Evolutionary conservation across 2,329 filamentous ascomycete species (phyloP).

Genomic region (Xylaria sp.): DNA sequence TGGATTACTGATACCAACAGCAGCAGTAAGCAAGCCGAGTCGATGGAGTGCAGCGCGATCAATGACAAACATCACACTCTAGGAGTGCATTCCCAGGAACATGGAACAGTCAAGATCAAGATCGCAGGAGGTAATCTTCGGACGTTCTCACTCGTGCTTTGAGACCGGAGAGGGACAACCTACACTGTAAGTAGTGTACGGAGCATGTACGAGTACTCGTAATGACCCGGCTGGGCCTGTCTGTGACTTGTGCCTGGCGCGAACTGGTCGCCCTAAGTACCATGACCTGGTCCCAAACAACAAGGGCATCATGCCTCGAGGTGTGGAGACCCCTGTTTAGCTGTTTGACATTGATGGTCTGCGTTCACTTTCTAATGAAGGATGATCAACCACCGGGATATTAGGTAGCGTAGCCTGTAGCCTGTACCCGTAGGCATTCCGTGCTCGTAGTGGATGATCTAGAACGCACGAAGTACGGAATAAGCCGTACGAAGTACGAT

Average conservation of each 20-base stretch:
- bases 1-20: conserved; percentile 1
- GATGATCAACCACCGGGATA: conserved; percentile 40
- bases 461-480: conserved; percentile 7
- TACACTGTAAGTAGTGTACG: background rate
- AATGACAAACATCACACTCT: background rate
- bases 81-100: background rate
- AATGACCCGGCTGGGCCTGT: too few species aligned
- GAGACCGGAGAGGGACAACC: background rate
- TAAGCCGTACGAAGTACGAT: too few species aligned
- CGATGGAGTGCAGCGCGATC: background rate
- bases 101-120: conserved; percentile 2
- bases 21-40: background rate
- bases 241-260: background rate
- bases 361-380: conserved; percentile 35
- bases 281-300: background rate
- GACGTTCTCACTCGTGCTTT: conserved; percentile 3
- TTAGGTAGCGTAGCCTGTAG: conserved; percentile 10
- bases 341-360: conserved; percentile 46
- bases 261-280: background rate
- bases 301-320: conserved; percentile 4
- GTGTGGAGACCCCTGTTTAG: conserved; percentile 12
- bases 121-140: background rate
- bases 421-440: too few species aligned
- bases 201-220: too few species aligned
- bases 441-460: conserved; percentile 19